Conservation (phyloP, 768 basidiomycete species). For the Arthromyces matolae region DNA sequence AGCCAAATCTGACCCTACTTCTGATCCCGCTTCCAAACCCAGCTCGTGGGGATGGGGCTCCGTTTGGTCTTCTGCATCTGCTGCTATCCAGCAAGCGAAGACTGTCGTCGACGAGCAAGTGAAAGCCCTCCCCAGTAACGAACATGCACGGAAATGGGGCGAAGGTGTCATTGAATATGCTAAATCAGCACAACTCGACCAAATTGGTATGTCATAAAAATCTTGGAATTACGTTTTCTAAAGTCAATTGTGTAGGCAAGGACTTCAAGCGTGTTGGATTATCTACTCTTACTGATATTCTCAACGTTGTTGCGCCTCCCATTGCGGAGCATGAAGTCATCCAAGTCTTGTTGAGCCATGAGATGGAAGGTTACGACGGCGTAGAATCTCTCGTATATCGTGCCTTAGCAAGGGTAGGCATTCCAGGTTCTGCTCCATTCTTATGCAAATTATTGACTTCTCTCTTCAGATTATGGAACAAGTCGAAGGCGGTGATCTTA, state of each 20-base stretch:
- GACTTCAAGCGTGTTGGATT: slow-evolving; percentile 87
- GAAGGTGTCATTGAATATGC: slow-evolving; percentile 85
- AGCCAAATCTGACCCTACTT: slow-evolving; percentile 17
- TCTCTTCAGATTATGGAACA: slow-evolving; percentile 85
- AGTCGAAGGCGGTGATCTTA: slow-evolving; percentile 87
- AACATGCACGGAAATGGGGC: slow-evolving; percentile 85
- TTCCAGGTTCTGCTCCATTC: too few species aligned
- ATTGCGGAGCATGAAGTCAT: slow-evolving; percentile 99
- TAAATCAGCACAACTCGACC: slow-evolving; percentile 86
- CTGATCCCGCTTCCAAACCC: slow-evolving; percentile 11
- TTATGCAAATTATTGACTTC: too few species aligned
- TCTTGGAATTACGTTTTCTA: slow-evolving; percentile 2
- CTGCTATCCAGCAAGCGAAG: slow-evolving; percentile 83
- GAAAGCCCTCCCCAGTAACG: slow-evolving; percentile 80
- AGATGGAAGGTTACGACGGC: slow-evolving; percentile 96
- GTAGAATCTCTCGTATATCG: slow-evolving; percentile 92
- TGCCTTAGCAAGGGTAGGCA: slow-evolving; percentile 70
- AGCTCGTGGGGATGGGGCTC: slow-evolving; percentile 79
- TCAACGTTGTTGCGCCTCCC: slow-evolving; percentile 96
- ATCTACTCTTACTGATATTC: slow-evolving; percentile 84
- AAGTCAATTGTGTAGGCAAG: slow-evolving; percentile 34
- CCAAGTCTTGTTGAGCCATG: slow-evolving; percentile 91
- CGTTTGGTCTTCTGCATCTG: slow-evolving; percentile 86
- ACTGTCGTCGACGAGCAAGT: slow-evolving; percentile 91
- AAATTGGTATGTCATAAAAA: slow-evolving; percentile 78